phyloP scores from a whole-genome alignment of 1,284 basidiomycete genomes.

The Coriolopsis trogii region DNA sequence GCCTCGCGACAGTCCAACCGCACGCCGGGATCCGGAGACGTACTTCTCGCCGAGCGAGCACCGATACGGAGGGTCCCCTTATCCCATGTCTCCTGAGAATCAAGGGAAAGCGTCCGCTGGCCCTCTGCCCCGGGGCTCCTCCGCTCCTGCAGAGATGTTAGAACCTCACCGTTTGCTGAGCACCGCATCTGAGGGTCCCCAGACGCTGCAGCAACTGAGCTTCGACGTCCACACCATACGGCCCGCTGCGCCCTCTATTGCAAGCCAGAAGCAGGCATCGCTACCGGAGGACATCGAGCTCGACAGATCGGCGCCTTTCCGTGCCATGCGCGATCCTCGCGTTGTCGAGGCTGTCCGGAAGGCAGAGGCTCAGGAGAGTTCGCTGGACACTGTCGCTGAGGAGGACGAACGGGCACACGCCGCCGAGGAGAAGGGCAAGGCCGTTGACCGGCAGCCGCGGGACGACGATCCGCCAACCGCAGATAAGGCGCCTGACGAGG shows the following conservation, averaged over 20 bases:
- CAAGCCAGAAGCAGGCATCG: constrained; percentile 5
- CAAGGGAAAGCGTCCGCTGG: background rate
- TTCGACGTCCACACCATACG: constrained; percentile 30
- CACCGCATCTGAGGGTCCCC: constrained; percentile 20
- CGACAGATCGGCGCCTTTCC: constrained; percentile 44
- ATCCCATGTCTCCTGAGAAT: constrained; percentile 22
- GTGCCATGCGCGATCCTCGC: constrained; percentile 37
- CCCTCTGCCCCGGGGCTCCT: constrained; percentile 26
- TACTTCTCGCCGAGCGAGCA: constrained; percentile 47
- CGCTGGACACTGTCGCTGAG: constrained; percentile 27
- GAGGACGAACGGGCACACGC: constrained; percentile 25
- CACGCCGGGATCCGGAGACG: constrained; percentile 20
- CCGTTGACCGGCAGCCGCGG: constrained; percentile 6
- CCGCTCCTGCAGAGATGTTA: constrained; percentile 58
- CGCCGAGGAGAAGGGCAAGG: constrained; percentile 11
- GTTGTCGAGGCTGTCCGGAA: constrained; percentile 12
- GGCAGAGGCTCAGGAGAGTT: constrained; percentile 12
- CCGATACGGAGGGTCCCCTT: constrained; percentile 44
- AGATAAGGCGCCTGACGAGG: constrained; percentile 31
- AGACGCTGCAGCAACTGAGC: constrained; percentile 34
- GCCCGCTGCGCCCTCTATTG: constrained; percentile 11
- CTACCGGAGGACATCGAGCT: constrained; percentile 40
- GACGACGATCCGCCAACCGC: background rate
- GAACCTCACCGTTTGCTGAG: constrained; percentile 40
- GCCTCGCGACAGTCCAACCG: constrained; percentile 23